Evolutionary conservation across 176 grass and related monocot species (phyloP).

Genomic region (Juncus effusus): DNA sequence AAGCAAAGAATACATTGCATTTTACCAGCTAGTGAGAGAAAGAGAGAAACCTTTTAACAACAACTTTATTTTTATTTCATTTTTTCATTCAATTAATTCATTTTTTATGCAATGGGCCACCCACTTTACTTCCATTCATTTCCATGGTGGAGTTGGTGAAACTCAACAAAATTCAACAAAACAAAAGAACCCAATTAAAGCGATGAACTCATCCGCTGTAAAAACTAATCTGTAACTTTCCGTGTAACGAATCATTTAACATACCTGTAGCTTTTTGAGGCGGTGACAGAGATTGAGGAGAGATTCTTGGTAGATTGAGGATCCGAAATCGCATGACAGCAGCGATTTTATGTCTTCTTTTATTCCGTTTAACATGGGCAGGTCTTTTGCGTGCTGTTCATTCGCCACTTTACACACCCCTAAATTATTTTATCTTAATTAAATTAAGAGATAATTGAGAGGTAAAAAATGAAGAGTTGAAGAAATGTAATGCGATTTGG

Average conservation of each 20-base stretch:
- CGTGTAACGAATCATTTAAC: neutral
- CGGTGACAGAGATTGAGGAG: constrained; percentile 66
- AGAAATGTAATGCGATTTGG: neutral
- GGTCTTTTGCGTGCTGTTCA: constrained; percentile 80
- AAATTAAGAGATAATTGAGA: neutral
- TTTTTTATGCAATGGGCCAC: neutral
- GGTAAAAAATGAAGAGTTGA: neutral
- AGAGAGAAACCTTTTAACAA: constrained; percentile 3
- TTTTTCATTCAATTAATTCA: too few species aligned
- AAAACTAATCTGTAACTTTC: neutral
- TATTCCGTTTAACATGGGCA: constrained; percentile 98
- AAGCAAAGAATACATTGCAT: constrained; percentile 26
- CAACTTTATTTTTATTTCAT: too few species aligned
- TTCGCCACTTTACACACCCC: constrained; percentile 80
- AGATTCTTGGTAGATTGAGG: constrained; percentile 66
- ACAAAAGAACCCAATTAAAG: too few species aligned
- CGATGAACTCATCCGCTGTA: too few species aligned
- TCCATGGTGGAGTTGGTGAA: constrained; percentile 16
- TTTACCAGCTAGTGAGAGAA: neutral
- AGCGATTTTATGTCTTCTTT: constrained; percentile 99
- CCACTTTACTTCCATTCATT: constrained; percentile 9
- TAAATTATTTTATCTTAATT: constrained; percentile 18
- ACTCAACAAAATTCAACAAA: too few species aligned
- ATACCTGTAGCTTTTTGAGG: constrained; percentile 79
- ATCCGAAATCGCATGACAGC: constrained; percentile 62